Evolutionary conservation across 176 grass and related monocot genomes (phyloP).

Genomic region (Zizania latifolia): DNA sequence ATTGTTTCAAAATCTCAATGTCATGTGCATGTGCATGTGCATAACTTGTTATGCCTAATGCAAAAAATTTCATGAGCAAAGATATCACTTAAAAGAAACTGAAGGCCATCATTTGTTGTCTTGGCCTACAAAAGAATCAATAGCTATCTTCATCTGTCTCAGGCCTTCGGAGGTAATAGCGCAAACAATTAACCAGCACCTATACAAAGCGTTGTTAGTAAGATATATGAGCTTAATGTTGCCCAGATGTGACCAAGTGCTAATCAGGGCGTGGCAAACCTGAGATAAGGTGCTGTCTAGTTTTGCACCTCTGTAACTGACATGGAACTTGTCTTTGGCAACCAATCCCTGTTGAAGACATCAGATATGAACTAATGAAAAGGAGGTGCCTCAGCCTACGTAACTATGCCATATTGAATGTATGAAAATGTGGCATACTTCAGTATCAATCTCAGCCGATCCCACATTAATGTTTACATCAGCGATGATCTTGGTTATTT

Average conservation of each 20-base stretch:
- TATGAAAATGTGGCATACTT: no score
- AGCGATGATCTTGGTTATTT: slow-evolving; percentile 70
- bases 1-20: no score
- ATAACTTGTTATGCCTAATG: no score
- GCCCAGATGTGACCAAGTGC: background rate
- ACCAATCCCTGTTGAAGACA: slow-evolving; percentile 61
- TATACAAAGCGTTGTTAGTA: slow-evolving; percentile 16
- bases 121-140: slow-evolving; percentile 52
- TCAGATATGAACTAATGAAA: slow-evolving; percentile 16
- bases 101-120: no score
- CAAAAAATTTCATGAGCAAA: no score
- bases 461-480: slow-evolving; percentile 83
- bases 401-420: no score
- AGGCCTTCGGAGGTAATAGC: slow-evolving; percentile 87
- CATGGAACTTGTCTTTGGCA: slow-evolving; percentile 97
- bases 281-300: slow-evolving; percentile 72
- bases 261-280: slow-evolving; percentile 31
- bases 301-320: slow-evolving; percentile 96
- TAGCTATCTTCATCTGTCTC: slow-evolving; percentile 94
- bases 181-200: slow-evolving; percentile 70
- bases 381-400: no score
- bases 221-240: slow-evolving; percentile 8
- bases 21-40: no score
- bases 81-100: no score
- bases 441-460: slow-evolving; percentile 96